Percentiles rank a stretch among this genome's conserved stretches.
These are phyloP conservation scores for Blastobotrys malaysiensis DNA, from an alignment of 1,139 yeast species.

Conservation along the genomic window DNA sequence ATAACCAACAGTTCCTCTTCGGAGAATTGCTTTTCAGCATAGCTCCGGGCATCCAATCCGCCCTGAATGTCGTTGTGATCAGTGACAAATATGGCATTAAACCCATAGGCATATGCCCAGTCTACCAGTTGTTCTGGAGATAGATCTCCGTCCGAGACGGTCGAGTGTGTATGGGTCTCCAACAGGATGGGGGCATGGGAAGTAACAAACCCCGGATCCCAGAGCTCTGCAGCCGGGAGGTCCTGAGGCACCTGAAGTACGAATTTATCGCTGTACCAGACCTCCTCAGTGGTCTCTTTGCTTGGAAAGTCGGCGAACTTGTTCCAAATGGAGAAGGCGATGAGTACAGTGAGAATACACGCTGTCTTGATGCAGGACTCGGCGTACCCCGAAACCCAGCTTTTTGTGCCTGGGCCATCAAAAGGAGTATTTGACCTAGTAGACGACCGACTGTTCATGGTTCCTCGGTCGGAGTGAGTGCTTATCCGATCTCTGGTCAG, in stretches of 20 bases:
- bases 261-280: conserved; percentile 19
- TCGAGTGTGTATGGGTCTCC: conserved; percentile 26
- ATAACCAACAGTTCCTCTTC: conserved; percentile 19
- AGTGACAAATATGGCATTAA: conserved; percentile 23
- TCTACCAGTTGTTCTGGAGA: conserved; percentile 24
- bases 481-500: not conserved
- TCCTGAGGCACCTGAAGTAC: conserved; percentile 16
- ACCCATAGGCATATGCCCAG: conserved; percentile 28
- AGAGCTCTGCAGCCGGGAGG: conserved; percentile 15
- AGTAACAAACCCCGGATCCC: conserved; percentile 12
- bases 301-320: not conserved
- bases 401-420: not conserved
- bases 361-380: not conserved
- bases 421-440: not conserved
- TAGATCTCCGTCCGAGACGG: conserved; percentile 22
- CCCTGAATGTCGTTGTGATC: conserved; percentile 25
- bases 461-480: not conserved
- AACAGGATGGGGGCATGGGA: conserved; percentile 6
- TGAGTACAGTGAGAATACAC: not conserved
- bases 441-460: not conserved
- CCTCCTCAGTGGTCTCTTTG: conserved; percentile 10
- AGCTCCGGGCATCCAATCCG: conserved; percentile 18
- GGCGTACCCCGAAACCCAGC: not conserved
- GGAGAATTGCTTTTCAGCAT: conserved; percentile 13
- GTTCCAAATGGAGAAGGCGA: not conserved